These are phyloP conservation scores for Wickerhamomyces hampshirensis DNA, from an alignment of 805 yeast genomes.

Conservation along the genomic window DNA sequence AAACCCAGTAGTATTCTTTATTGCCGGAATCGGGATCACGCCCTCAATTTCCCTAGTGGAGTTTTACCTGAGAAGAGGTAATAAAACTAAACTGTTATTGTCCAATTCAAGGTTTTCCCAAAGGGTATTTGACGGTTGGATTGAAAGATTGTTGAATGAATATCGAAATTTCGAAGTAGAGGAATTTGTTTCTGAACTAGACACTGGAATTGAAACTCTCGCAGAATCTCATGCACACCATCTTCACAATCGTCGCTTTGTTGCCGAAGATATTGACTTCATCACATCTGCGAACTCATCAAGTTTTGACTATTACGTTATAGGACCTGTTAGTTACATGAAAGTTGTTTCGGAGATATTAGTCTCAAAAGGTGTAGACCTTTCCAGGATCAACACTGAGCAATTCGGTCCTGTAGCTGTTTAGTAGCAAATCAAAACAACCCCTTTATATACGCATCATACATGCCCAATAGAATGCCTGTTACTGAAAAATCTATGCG, in stretches of 20 bases:
- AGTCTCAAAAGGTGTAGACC: conserved; percentile 7
- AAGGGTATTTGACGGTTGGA: conserved; percentile 15
- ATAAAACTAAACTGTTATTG: conserved; percentile 11
- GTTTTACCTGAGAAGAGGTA: conserved; percentile 16
- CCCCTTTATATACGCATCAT: too few species aligned
- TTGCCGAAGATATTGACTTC: conserved; percentile 3
- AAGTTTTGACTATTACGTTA: conserved; percentile 13
- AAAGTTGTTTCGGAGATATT: conserved; percentile 5
- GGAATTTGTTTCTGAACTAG: conserved; percentile 11
- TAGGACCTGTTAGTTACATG: conserved; percentile 24
- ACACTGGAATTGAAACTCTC: not conserved
- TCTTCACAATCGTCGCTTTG: conserved; percentile 11
- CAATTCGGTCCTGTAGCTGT: conserved; percentile 22
- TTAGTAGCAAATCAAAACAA: conserved; percentile 2
- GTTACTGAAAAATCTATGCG: too few species aligned
- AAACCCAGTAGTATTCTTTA: conserved; percentile 36
- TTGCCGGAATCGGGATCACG: conserved; percentile 68
- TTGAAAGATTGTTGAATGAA: conserved; percentile 7
- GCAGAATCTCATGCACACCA: conserved; percentile 4
- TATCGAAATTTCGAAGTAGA: conserved; percentile 11
- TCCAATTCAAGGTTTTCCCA: conserved; percentile 10
- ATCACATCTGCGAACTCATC: conserved; percentile 8
- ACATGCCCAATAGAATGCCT: too few species aligned
- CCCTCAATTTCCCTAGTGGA: conserved; percentile 54
- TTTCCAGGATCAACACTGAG: conserved; percentile 16